Evolutionary conservation across 2,329 filamentous ascomycete species (phyloP).

Genomic region (Rhinocladiella similis): DNA sequence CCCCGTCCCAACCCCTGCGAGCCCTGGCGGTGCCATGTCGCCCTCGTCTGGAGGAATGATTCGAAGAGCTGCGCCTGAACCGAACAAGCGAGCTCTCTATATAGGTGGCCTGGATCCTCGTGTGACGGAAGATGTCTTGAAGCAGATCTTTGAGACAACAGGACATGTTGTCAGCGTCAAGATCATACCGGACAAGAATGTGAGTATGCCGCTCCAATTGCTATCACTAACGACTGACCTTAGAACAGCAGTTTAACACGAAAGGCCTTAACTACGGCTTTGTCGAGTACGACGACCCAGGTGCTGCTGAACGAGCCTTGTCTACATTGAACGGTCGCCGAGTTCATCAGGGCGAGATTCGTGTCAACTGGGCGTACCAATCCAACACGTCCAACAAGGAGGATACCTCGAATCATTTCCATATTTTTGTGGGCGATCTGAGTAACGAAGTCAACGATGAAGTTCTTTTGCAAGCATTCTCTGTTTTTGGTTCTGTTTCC

Average conservation of each 20-base stretch:
- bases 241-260: constrained; percentile 58
- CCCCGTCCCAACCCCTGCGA: constrained; percentile 88
- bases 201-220: constrained; percentile 55
- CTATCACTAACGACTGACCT: neutral
- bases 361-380: constrained; percentile 99
- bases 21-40: constrained; percentile 78
- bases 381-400: constrained; percentile 93
- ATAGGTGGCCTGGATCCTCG: constrained; percentile 92
- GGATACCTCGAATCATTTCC: constrained; percentile 96
- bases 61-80: constrained; percentile 90
- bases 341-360: constrained; percentile 96
- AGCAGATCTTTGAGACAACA: constrained; percentile 98
- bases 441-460: constrained; percentile 99
- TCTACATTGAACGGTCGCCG: constrained; percentile 91
- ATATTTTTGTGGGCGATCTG: constrained; percentile 96
- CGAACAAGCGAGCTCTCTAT: constrained; percentile 96
- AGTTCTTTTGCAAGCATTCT: constrained; percentile 88
- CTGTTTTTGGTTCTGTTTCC: constrained; percentile 90
- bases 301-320: constrained; percentile 95
- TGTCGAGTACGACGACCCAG: constrained; percentile 97
- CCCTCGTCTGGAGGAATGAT: constrained; percentile 80
- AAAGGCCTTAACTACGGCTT: constrained; percentile 99
- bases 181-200: constrained; percentile 99
- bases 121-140: constrained; percentile 92
- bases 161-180: constrained; percentile 98